Evolutionary conservation across 2,329 filamentous ascomycete species (phyloP), one percentile per base, ranked within the genome.

Genomic region (Diaporthe longicolla): DNA sequence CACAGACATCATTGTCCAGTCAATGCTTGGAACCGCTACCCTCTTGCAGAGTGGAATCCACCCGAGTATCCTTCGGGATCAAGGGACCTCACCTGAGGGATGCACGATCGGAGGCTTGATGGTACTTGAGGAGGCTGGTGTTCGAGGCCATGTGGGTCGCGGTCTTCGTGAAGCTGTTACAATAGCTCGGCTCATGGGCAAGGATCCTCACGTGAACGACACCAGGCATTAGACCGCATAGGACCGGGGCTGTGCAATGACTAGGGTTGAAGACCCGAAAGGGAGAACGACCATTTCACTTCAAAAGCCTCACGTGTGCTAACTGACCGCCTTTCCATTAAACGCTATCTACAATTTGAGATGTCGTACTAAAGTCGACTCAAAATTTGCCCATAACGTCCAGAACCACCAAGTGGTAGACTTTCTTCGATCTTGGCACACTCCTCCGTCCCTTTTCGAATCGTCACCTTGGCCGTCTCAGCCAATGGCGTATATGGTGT

Each of bases 91-190:
- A 4, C 89, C 90, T 0, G 90, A 88, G 7, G 90, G 90, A 0
- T 91, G 89, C 77, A 91, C 90, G 0, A 90, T 91, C 72, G 88
- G 85, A 2, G 90, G 90, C 0, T 78, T 92, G 54, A 82, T 90
- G 81, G 87, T 88, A n/a, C 78, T 92, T 37, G 90, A 92, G 79
- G 89, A 92, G 75, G 87, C 86, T 7, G 85, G 84, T 0, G 84
- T 91, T 9, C 83, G 89, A 75, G 83, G 83, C 0, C 81, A 82
- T 69, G 76, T 85, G 45, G 83, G 83, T 0, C 80, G 81, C 24
- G 85, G 85, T 1, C 78, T 88, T 19, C 79, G 86, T n/a, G 86
- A 87, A 75, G 84, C 86, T 15, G 85, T 87, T 0, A 87, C 85
- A 8, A 80, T 87, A 74, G 85, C 86, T 19, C 78, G 85, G 6